Percentiles rank a stretch among this genome's conserved stretches.
Evolutionary conservation across 208 protist species (phyloP).

Genomic region (Trypanosoma theileri): DNA sequence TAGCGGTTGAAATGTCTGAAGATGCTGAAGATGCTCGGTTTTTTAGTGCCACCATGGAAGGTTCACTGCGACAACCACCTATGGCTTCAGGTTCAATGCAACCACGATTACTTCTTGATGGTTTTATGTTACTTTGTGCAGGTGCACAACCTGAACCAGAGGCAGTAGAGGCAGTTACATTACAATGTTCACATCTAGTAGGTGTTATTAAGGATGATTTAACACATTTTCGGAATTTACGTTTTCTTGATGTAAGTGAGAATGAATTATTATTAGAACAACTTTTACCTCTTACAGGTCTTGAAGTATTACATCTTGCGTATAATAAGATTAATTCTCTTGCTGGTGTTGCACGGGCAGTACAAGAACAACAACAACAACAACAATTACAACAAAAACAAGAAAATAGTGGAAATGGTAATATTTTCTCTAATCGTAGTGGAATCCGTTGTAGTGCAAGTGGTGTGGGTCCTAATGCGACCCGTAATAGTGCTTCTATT

Average conservation of each 20-base stretch:
- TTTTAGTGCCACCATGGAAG: slow-evolving; percentile 27
- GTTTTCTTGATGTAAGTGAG: slow-evolving; percentile 82
- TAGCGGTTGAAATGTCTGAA: slow-evolving; percentile 46
- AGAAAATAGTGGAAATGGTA: not conserved
- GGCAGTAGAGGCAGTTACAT: slow-evolving; percentile 62
- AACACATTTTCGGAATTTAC: slow-evolving; percentile 62
- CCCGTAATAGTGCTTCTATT: slow-evolving; percentile 16
- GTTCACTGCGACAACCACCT: slow-evolving; percentile 1
- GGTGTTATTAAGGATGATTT: slow-evolving; percentile 74
- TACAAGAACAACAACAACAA: slow-evolving; percentile 30
- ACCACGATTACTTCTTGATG: slow-evolving; percentile 66
- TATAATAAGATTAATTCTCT: slow-evolving; percentile 79
- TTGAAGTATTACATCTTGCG: slow-evolving; percentile 76
- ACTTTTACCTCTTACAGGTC: slow-evolving; percentile 48
- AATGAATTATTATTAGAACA: slow-evolving; percentile 70
- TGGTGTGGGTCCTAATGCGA: not conserved
- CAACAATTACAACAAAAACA: slow-evolving; percentile 22
- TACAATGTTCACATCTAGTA: slow-evolving; percentile 66
- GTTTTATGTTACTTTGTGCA: slow-evolving; percentile 77
- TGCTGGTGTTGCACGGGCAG: slow-evolving; percentile 24
- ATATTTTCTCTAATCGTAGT: not conserved
- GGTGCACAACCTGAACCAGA: slow-evolving; percentile 62
- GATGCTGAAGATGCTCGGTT: slow-evolving; percentile 31
- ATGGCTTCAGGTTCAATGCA: not conserved
- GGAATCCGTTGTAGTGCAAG: not conserved